Conservation (phyloP, 2,329 filamentous ascomycete species). For the Aspergillus sp. region DNA sequence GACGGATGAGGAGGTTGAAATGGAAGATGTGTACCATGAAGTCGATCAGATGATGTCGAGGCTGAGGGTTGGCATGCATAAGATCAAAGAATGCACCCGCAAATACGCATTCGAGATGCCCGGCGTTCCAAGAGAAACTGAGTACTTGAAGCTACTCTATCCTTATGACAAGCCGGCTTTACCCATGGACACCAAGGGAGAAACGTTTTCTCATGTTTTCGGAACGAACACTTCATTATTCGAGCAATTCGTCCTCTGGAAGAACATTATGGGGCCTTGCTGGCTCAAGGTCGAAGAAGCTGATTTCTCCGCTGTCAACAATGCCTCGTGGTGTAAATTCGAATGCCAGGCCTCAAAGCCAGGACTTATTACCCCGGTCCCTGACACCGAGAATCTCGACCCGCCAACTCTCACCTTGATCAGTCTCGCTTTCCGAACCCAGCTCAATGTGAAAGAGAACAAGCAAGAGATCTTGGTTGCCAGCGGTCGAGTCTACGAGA, state of each 20-base stretch:
- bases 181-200: constrained; percentile 68
- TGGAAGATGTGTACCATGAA: constrained; percentile 87
- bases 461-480: constrained; percentile 94
- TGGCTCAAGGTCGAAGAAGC: constrained; percentile 90
- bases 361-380: constrained; percentile 68
- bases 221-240: constrained; percentile 92
- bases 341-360: constrained; percentile 82
- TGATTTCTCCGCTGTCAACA: constrained; percentile 80
- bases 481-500: constrained; percentile 89
- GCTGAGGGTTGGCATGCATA: constrained; percentile 83
- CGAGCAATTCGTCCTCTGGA: constrained; percentile 97
- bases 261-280: constrained; percentile 98
- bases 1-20: constrained; percentile 75
- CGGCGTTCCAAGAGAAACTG: constrained; percentile 79
- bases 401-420: constrained; percentile 90
- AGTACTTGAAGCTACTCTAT: constrained; percentile 95
- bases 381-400: constrained; percentile 77
- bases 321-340: constrained; percentile 95
- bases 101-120: constrained; percentile 96
- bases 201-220: constrained; percentile 93
- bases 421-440: constrained; percentile 85
- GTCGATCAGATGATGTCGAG: constrained; percentile 85
- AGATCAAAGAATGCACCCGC: constrained; percentile 83
- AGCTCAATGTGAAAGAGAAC: constrained; percentile 87
- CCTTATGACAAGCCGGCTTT: constrained; percentile 81